Conservation (phyloP, 305 asterid genomes). For the Rubia occidens region DNA sequence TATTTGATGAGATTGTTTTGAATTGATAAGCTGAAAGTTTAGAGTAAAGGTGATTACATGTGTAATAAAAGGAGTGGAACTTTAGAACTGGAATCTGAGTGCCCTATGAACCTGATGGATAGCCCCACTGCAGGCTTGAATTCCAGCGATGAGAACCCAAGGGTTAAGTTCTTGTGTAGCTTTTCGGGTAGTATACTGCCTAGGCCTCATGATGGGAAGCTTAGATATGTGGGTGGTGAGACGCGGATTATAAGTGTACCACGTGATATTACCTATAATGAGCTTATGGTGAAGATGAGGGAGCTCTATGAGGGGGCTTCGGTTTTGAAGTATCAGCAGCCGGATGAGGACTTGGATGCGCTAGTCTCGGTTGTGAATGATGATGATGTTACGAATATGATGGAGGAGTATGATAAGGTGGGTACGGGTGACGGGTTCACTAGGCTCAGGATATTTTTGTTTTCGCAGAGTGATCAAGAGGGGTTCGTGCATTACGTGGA, state of each 20-base stretch:
- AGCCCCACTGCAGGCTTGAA: constrained; percentile 38
- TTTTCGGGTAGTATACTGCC: constrained; percentile 81
- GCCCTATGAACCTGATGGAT: constrained; percentile 44
- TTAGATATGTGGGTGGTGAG: constrained; percentile 94
- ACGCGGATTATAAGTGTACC: constrained; percentile 75
- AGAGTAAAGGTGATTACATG: constrained; percentile 19
- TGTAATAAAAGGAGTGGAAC: constrained; percentile 27
- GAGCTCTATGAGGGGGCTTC: constrained; percentile 72
- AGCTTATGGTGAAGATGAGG: constrained; percentile 81
- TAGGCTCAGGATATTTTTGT: constrained; percentile 74
- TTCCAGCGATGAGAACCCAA: constrained; percentile 51
- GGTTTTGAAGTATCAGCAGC: constrained; percentile 82
- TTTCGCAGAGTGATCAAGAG: constrained; percentile 60
- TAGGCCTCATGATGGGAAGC: constrained; percentile 93
- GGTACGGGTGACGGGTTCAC: constrained; percentile 76
- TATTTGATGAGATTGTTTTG: constrained; percentile 14
- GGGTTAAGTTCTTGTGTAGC: constrained; percentile 85
- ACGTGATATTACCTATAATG: constrained; percentile 61
- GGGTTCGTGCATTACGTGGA: constrained; percentile 57
- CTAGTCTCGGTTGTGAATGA: constrained; percentile 89
- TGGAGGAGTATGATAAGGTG: constrained; percentile 95
- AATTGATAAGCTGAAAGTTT: not conserved
- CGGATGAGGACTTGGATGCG: constrained; percentile 97
- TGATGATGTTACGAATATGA: constrained; percentile 92
- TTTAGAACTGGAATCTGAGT: constrained; percentile 22